Percentiles rank a stretch among this genome's conserved stretches.
Conservation (phyloP, 768 basidiomycete species). For the Suillus luteus region DNA sequence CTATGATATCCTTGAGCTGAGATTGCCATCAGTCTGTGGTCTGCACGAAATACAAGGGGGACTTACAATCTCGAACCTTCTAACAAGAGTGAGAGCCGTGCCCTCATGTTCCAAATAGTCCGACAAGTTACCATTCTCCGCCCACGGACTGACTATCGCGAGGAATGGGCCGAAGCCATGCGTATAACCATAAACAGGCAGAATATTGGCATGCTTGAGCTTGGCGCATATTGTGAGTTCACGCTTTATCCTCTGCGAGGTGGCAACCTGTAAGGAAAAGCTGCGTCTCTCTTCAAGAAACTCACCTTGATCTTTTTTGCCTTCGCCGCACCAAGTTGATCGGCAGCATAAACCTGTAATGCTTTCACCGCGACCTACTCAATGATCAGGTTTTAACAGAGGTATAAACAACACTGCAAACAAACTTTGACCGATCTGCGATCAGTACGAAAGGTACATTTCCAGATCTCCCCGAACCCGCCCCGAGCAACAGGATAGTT, state of each 20-base stretch:
- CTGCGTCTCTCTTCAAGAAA: not conserved
- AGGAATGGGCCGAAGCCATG: slow-evolving; percentile 33
- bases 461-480: slow-evolving; percentile 12
- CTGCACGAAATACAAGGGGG: not conserved
- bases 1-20: not conserved
- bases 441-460: not conserved
- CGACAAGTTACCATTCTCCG: slow-evolving; percentile 32
- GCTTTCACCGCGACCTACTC: slow-evolving; percentile 8
- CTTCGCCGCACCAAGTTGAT: slow-evolving; percentile 1
- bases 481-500: not conserved
- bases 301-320: slow-evolving; percentile 10
- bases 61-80: slow-evolving; percentile 7
- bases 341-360: not conserved
- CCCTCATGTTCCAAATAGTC: slow-evolving; percentile 22
- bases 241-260: slow-evolving; percentile 22
- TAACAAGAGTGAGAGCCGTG: slow-evolving; percentile 8
- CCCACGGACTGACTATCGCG: slow-evolving; percentile 39
- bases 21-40: not conserved
- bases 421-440: not conserved
- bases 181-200: slow-evolving; percentile 32
- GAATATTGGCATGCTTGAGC: slow-evolving; percentile 30
- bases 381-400: not conserved
- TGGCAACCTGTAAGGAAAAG: not conserved
- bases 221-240: slow-evolving; percentile 27
- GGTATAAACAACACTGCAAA: not conserved